Evolutionary conservation across 768 basidiomycete genomes (phyloP), one percentile per base, ranked within the genome.

Genomic region (Coprinopsis marcescibilis): DNA sequence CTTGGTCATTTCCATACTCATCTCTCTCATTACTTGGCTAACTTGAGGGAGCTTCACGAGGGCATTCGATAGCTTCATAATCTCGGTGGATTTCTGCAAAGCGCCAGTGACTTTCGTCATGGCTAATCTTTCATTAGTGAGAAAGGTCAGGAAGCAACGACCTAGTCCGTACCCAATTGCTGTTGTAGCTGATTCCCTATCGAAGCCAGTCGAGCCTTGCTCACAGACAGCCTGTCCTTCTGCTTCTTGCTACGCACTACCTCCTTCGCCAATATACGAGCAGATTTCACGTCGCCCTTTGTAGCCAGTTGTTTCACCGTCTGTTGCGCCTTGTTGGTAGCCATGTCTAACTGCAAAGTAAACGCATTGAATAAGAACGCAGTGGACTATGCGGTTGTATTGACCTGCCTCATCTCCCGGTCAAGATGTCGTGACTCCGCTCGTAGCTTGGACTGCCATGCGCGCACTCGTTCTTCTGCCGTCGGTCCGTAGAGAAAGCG

Each of bases 1-100:
- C 80, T 98, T 98, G 52, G 89, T 98, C 96, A 98, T 97, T 66
- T 99, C 96, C 85, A 94, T 91, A 56, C 87, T 91, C 92, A 99
- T 94, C 59, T 96, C 88, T 27, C 92, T 80, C 96, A 99, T 99
- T 1, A 80, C 78, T 52, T 81, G 84, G 65, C 85, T 87, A 39
- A 98, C 80, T 63, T 98, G 92, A 14, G 96, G 96, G 13, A 99
- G 74, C 57, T 83, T 93, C 54, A 98, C 72, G 38, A 98, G 76
- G 21, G 85, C 70, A 67, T 95, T 98, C n/a, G 93, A 94, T 33
- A 94, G 74, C 67, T 88, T 98, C 94, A 99, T 98, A 51, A 98
- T 97, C 63, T 98, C 94, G 1, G 95, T 93, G 5, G 93, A 96
- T 65, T 93, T 96, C 67, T 97, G 95, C 51, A 99, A 71, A 4